Conservation (phyloP, 805 yeast genomes). For the Kazachstania taianensis region DNA sequence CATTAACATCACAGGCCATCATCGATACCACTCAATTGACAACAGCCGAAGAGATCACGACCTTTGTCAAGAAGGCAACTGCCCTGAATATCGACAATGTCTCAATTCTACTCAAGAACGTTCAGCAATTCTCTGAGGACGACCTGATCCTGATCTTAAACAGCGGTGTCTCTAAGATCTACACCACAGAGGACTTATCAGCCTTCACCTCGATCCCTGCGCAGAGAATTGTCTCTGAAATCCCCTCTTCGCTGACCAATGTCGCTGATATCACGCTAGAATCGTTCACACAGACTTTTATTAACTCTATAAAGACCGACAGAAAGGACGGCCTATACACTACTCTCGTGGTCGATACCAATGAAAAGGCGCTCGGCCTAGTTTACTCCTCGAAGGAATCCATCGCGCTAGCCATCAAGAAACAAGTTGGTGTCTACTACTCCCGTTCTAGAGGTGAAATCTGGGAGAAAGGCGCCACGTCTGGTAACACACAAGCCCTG, state of each 20-base stretch:
- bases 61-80: conserved; percentile 9
- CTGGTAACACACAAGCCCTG: conserved; percentile 88
- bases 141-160: conserved; percentile 50
- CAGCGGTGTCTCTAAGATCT: conserved; percentile 44
- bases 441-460: conserved; percentile 79
- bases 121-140: conserved; percentile 24
- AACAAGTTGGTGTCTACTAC: conserved; percentile 84
- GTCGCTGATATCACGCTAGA: conserved; percentile 12
- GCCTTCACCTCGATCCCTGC: conserved; percentile 36
- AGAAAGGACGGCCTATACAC: conserved; percentile 79
- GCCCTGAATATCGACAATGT: conserved; percentile 13
- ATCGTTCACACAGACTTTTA: conserved; percentile 23
- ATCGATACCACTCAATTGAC: conserved; percentile 17
- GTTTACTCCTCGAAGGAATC: conserved; percentile 85
- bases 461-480: conserved; percentile 93
- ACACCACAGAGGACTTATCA: conserved; percentile 15
- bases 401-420: conserved; percentile 68
- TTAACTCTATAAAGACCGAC: conserved; percentile 58
- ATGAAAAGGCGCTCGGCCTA: conserved; percentile 71
- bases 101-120: conserved; percentile 20
- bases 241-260: conserved; percentile 1
- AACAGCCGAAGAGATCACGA: conserved; percentile 12
- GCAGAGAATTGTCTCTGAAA: conserved; percentile 31
- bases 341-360: conserved; percentile 64
- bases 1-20: conserved; percentile 22